Evolutionary conservation across 2,329 filamentous ascomycete genomes (phyloP).

Genomic region (Chaetomium sp.): DNA sequence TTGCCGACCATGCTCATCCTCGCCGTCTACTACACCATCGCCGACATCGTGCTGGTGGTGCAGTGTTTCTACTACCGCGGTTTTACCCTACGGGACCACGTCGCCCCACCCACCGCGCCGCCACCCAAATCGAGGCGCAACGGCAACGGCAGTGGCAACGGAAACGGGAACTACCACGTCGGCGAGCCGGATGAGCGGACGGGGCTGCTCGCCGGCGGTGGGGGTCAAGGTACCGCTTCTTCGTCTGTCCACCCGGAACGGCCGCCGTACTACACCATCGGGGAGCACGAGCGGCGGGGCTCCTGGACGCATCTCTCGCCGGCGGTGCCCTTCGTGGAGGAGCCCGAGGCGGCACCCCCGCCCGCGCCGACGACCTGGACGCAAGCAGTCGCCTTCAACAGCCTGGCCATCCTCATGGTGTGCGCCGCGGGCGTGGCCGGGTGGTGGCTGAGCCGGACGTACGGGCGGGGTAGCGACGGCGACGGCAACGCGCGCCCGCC

Average conservation of each 20-base stretch:
- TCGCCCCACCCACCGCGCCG: slow-evolving; percentile 33
- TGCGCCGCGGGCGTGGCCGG: slow-evolving; percentile 80
- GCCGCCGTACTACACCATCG: slow-evolving; percentile 44
- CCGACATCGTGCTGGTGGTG: slow-evolving; percentile 81
- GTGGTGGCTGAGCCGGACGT: slow-evolving; percentile 72
- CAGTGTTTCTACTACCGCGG: slow-evolving; percentile 98
- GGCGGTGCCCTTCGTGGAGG: slow-evolving; percentile 72
- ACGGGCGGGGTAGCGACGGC: slow-evolving; percentile 47
- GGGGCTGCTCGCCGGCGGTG: slow-evolving; percentile 44
- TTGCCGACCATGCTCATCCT: slow-evolving; percentile 82
- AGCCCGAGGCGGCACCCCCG: slow-evolving; percentile 44
- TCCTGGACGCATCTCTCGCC: slow-evolving; percentile 75
- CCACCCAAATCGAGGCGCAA: slow-evolving; percentile 20
- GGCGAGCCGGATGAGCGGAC: slow-evolving; percentile 56
- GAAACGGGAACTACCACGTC: slow-evolving; percentile 35
- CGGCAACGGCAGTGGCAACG: neutral
- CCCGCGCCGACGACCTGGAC: slow-evolving; percentile 52
- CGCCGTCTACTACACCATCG: slow-evolving; percentile 91
- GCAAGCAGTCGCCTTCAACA: slow-evolving; percentile 71
- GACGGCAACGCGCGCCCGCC: slow-evolving; percentile 50
- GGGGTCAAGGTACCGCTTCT: neutral
- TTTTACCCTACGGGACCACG: slow-evolving; percentile 66
- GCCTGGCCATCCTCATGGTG: slow-evolving; percentile 75
- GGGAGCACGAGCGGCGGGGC: slow-evolving; percentile 50
- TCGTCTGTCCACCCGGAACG: slow-evolving; percentile 36